These are phyloP conservation scores for Telfairia occidentalis DNA, from an alignment of 331 rosid genomes.

Conservation along the genomic window DNA sequence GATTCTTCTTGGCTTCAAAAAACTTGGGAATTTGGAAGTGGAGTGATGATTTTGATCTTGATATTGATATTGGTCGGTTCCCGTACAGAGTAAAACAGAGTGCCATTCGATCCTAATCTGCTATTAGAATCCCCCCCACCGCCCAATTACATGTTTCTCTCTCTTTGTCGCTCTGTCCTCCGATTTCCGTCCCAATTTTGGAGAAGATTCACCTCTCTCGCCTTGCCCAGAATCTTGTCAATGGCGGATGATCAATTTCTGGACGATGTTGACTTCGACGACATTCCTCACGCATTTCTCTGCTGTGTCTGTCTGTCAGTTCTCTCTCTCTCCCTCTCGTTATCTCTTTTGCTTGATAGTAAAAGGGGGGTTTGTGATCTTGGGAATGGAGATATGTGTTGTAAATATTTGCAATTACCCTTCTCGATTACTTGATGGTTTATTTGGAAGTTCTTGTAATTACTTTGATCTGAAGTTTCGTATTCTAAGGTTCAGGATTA, in stretches of 20 bases:
- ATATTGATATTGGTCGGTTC: background rate
- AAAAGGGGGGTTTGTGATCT: too few species aligned
- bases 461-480: background rate
- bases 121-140: background rate
- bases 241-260: slow-evolving; percentile 7
- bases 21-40: too few species aligned
- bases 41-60: too few species aligned
- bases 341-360: background rate
- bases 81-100: background rate
- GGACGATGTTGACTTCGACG: background rate
- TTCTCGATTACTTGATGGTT: background rate
- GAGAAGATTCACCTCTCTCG: background rate
- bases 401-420: background rate
- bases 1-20: too few species aligned
- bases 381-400: background rate
- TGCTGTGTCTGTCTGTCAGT: slow-evolving; percentile 6
- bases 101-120: background rate
- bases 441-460: background rate
- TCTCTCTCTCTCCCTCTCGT: background rate
- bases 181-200: background rate
- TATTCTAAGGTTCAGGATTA: background rate
- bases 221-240: background rate
- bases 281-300: slow-evolving; percentile 8
- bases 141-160: background rate
- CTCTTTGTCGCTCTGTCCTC: background rate